Evolutionary conservation across 352 stramenopile species (phyloP).

Genomic region (Phytophthora pinifolia): DNA sequence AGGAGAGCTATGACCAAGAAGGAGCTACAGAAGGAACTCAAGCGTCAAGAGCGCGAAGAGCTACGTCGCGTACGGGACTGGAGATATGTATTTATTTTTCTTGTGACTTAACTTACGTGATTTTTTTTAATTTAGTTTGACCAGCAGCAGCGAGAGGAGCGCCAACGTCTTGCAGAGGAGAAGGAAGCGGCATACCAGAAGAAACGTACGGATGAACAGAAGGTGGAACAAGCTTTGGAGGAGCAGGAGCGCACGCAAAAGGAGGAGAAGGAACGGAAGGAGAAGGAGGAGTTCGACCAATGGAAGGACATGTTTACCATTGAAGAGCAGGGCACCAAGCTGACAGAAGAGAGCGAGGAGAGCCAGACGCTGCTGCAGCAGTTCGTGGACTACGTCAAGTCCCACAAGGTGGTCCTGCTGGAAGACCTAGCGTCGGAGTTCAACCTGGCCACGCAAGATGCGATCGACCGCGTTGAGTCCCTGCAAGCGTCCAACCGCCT

Average conservation of each 20-base stretch:
- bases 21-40: conserved; percentile 78
- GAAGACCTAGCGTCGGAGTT: conserved; percentile 74
- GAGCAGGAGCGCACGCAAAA: conserved; percentile 44
- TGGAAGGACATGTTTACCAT: conserved; percentile 81
- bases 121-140: conserved; percentile 51
- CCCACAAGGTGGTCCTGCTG: conserved; percentile 74
- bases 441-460: conserved; percentile 63
- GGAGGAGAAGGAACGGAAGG: conserved; percentile 59
- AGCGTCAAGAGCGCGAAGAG: conserved; percentile 73
- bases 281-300: conserved; percentile 74
- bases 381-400: conserved; percentile 76
- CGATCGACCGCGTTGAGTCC: conserved; percentile 61
- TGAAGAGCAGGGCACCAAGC: conserved; percentile 60
- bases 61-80: conserved; percentile 47
- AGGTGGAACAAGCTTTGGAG: conserved; percentile 45
- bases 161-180: conserved; percentile 47
- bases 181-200: conserved; percentile 65
- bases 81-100: not conserved
- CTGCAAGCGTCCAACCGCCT: conserved; percentile 58
- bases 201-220: conserved; percentile 59
- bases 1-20: conserved; percentile 82
- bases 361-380: conserved; percentile 64
- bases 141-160: conserved; percentile 63
- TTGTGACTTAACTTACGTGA: conserved; percentile 2
- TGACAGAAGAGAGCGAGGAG: conserved; percentile 57